Conservation (phyloP, 208 protist species). For the Wallacemonas sp. region DNA sequence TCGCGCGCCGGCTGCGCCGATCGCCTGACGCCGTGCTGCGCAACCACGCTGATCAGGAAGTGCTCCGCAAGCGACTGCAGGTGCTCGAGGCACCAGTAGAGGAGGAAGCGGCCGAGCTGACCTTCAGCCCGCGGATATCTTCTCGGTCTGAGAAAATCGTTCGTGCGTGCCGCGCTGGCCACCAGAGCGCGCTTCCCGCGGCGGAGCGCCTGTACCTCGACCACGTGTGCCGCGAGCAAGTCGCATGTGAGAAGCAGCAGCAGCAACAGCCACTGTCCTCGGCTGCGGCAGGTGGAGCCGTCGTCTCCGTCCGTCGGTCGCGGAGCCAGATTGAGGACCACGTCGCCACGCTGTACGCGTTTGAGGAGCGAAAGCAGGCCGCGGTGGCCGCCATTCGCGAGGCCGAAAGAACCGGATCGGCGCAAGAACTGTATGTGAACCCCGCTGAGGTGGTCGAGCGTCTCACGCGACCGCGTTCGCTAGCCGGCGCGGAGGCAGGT, state of each 20-base stretch:
- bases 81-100: constrained; percentile 48
- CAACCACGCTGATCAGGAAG: background rate
- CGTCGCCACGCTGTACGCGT: constrained; percentile 48
- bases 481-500: background rate
- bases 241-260: background rate
- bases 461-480: constrained; percentile 20
- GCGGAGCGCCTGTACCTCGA: constrained; percentile 57
- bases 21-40: background rate
- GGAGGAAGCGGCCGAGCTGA: constrained; percentile 21
- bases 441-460: constrained; percentile 41
- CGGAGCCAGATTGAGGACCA: constrained; percentile 44
- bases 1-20: constrained; percentile 13
- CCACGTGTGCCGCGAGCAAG: constrained; percentile 25
- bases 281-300: background rate
- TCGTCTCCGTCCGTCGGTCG: constrained; percentile 20
- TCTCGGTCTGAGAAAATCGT: constrained; percentile 47
- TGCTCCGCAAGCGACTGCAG: constrained; percentile 45
- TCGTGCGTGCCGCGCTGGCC: constrained; percentile 30
- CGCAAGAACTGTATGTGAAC: constrained; percentile 32
- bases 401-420: constrained; percentile 13
- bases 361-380: constrained; percentile 38
- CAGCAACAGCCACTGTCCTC: background rate
- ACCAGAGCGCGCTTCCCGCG: constrained; percentile 23
- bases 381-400: constrained; percentile 46
- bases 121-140: constrained; percentile 42